Conservation (phyloP, 2,329 filamentous ascomycete genomes). For the Nemania sp. region DNA sequence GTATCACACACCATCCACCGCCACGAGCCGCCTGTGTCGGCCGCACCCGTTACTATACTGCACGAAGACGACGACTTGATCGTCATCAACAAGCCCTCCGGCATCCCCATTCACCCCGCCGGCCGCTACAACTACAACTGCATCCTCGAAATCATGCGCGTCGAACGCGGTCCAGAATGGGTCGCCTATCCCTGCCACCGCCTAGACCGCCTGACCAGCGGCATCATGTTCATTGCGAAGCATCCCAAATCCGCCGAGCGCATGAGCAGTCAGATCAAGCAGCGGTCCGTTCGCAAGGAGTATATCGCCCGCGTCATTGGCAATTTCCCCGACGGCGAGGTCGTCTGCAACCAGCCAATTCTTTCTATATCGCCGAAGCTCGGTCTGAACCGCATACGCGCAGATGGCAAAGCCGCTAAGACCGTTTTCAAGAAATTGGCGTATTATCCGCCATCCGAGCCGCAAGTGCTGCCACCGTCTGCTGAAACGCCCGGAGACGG, state of each 20-base stretch:
- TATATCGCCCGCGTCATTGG: slow-evolving; percentile 92
- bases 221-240: slow-evolving; percentile 98
- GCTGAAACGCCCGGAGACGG: slow-evolving; percentile 13
- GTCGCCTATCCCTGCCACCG: slow-evolving; percentile 78
- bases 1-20: slow-evolving; percentile 93
- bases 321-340: slow-evolving; percentile 86
- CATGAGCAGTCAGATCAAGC: slow-evolving; percentile 75
- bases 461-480: slow-evolving; percentile 14
- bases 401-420: slow-evolving; percentile 84
- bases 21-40: slow-evolving; percentile 91
- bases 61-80: slow-evolving; percentile 93
- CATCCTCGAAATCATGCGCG: slow-evolving; percentile 88
- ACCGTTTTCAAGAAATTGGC: slow-evolving; percentile 91
- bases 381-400: slow-evolving; percentile 90
- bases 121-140: slow-evolving; percentile 96
- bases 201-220: slow-evolving; percentile 91
- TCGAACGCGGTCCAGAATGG: slow-evolving; percentile 64
- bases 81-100: slow-evolving; percentile 95
- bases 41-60: slow-evolving; percentile 76
- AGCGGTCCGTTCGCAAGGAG: slow-evolving; percentile 87
- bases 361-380: slow-evolving; percentile 93
- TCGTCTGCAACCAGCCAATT: slow-evolving; percentile 92
- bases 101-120: slow-evolving; percentile 92
- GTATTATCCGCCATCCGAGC: slow-evolving; percentile 71
- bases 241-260: slow-evolving; percentile 76